A percentile compares a stretch with the other conserved stretches of the same genome.
These are phyloP conservation scores for Monocercomonoides exilis DNA, from an alignment of 78 protist genomes.

Conservation along the genomic window DNA sequence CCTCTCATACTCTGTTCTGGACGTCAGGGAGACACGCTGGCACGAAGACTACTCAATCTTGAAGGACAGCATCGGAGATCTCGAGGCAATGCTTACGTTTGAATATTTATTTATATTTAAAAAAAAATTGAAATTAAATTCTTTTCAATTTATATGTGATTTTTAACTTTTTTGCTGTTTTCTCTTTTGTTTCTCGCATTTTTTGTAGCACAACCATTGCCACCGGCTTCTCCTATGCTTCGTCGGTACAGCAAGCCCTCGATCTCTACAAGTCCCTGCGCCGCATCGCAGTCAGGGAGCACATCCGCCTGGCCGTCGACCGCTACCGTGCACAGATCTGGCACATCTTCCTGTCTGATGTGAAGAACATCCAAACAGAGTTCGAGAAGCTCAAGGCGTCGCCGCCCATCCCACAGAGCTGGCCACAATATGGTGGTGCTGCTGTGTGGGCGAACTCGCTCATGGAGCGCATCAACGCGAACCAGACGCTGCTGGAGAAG, in stretches of 20 bases:
- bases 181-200: not conserved
- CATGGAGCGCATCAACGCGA: constrained; percentile 14
- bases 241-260: constrained; percentile 25
- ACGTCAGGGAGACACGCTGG: constrained; percentile 58
- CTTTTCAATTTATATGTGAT: not conserved
- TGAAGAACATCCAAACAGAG: not conserved
- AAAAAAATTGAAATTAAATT: too few species aligned
- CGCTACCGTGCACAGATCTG: constrained; percentile 4
- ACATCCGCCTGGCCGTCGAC: constrained; percentile 37
- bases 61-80: constrained; percentile 57
- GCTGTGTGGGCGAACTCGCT: constrained; percentile 53
- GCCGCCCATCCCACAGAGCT: constrained; percentile 42
- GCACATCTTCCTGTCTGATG: not conserved
- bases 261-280: not conserved
- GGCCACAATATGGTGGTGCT: constrained; percentile 52
- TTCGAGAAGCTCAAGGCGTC: constrained; percentile 28
- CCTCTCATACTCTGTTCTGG: constrained; percentile 43
- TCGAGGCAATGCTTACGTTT: constrained; percentile 37
- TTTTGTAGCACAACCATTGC: not conserved
- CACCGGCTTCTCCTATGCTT: not conserved
- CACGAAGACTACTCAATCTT: constrained; percentile 62
- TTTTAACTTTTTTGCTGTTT: not conserved
- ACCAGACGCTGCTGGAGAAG: constrained; percentile 1
- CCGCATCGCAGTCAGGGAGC: constrained; percentile 16
- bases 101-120: too few species aligned